phyloP scores from a whole-genome alignment of 2,329 filamentous ascomycete genomes.

The Massarina eburnea region DNA sequence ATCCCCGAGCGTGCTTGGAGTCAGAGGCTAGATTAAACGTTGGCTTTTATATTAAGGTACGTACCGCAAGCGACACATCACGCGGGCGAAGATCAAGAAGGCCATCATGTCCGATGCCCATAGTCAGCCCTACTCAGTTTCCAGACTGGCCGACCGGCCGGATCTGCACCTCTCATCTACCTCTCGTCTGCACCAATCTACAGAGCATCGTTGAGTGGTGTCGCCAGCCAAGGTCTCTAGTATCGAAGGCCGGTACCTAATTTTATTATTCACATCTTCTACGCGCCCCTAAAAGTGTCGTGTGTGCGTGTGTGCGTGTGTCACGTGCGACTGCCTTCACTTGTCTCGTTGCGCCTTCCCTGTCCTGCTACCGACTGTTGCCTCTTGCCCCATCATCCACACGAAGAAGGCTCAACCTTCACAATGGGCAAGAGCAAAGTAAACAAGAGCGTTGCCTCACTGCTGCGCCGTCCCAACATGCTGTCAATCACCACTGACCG shows the following conservation, averaged over 20 bases:
- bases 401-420: neutral
- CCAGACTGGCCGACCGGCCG: too few species aligned
- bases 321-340: neutral
- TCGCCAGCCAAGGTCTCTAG: too few species aligned
- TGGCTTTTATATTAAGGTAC: conserved; percentile 10
- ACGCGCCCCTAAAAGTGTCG: too few species aligned
- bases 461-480: neutral
- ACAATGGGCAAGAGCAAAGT: neutral
- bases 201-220: too few species aligned
- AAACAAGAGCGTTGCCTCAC: neutral
- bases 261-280: neutral
- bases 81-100: too few species aligned
- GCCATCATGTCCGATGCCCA: too few species aligned
- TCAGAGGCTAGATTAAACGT: conserved; percentile 8
- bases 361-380: neutral
- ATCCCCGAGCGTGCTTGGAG: neutral
- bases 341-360: neutral
- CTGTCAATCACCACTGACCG: neutral
- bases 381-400: neutral
- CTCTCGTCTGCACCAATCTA: too few species aligned
- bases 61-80: neutral
- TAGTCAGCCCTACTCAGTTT: too few species aligned
- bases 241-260: neutral
- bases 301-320: neutral
- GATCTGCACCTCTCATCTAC: too few species aligned